Evolutionary conservation across 208 protist genomes (phyloP), one percentile per base, ranked within the genome.

Genomic region (Wallacemonas collosoma): DNA sequence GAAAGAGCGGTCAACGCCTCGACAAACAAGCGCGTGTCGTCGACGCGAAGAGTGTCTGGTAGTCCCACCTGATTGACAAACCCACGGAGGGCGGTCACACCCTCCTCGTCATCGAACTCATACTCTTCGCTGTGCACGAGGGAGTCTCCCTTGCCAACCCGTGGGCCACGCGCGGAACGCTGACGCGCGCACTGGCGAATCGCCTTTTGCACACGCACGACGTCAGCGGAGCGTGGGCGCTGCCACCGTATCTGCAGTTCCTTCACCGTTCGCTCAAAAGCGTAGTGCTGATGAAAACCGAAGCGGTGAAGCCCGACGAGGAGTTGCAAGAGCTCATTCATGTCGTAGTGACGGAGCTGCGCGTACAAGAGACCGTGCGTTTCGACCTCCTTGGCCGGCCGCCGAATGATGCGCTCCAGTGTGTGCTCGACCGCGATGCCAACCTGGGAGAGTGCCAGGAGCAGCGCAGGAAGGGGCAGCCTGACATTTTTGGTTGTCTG

Each of bases 251-350:
- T 17, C 15, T 65, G 50, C n/a, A 58, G 48, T 5, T 12, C 64
- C 60, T 62, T 58, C 45, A 68, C 62, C 1, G 12, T 54, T 8
- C 44, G 53, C 50, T 77, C 78, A 67, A 85, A 88, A 35, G 83
- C 78, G 41, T 62, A 58, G 36, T 94, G 77, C 69, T 93, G 77
- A 36, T 86, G 71, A 55, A 93, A 67, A 35, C 88, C 84, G 62
- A 95, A 95, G 45, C 88, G 86, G 56, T 92, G 81, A 38, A 95
- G 76, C 2, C 88, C 81, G 72, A 87, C 75, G 9, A 87, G 39
- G 11, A 93, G 68, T 53, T 67, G 56, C 12, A 93, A 4, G 11
- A 93, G 71, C 55, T 93, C 87, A 3, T 45, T 36, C 8, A 67
- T 69, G 12, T 62, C 53, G 68, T 82, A 90, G 26, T 60, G 68